A percentile compares a stretch with the other conserved stretches of the same genome.
phyloP scores from a whole-genome alignment of 2,329 filamentous ascomycete genomes.

The Zasmidium angulare region DNA sequence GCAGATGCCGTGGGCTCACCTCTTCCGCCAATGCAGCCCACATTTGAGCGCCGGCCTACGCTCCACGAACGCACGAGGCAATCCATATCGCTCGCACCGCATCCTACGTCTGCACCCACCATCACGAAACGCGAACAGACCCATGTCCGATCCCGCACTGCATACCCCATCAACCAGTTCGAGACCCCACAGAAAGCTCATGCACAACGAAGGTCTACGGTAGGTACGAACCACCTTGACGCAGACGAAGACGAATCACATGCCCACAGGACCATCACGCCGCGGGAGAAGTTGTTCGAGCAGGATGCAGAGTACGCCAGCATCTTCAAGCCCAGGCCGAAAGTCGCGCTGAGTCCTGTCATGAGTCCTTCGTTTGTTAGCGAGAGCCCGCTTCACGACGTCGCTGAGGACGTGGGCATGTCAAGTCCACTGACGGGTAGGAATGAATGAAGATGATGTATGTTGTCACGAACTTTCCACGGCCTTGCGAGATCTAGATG shows the following conservation, averaged over 20 bases:
- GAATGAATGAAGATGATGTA: not conserved
- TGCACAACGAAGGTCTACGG: conserved; percentile 15
- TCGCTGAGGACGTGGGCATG: not conserved
- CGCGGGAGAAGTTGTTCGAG: conserved; percentile 68
- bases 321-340: conserved; percentile 81
- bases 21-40: not conserved
- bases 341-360: conserved; percentile 71
- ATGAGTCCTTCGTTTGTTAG: conserved; percentile 15
- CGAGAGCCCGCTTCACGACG: not conserved
- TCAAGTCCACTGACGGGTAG: not conserved
- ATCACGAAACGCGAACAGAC: conserved; percentile 24
- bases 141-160: conserved; percentile 34
- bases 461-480: not conserved
- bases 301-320: conserved; percentile 74
- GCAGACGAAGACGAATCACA: conserved; percentile 6
- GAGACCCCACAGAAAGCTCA: conserved; percentile 48
- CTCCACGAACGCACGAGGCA: conserved; percentile 76
- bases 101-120: conserved; percentile 20
- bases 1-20: not conserved
- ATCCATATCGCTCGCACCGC: conserved; percentile 68
- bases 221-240: conserved; percentile 1
- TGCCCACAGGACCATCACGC: conserved; percentile 44
- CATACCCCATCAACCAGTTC: conserved; percentile 57
- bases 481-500: not conserved
- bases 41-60: not conserved